These are phyloP conservation scores for Diospyros kaki DNA, from an alignment of 148 eudicot genomes.

Conservation along the genomic window DNA sequence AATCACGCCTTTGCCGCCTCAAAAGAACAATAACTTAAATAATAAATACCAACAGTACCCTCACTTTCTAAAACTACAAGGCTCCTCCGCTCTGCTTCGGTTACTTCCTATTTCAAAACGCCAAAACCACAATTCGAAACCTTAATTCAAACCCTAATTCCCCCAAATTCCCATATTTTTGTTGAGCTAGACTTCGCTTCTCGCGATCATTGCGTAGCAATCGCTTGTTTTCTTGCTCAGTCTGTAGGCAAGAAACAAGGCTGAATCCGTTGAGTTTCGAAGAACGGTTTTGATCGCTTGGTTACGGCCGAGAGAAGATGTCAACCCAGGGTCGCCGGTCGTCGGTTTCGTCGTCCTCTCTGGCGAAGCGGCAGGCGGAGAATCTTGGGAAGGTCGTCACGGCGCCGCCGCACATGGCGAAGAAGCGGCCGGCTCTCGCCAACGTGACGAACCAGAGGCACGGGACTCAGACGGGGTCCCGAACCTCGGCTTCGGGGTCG, in stretches of 20 bases:
- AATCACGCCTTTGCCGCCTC: constrained; percentile 42
- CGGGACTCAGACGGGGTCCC: constrained; percentile 12
- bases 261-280: neutral
- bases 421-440: constrained; percentile 65
- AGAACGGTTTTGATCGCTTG: neutral
- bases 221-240: neutral
- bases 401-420: constrained; percentile 28
- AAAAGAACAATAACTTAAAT: constrained; percentile 31
- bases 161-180: too few species aligned
- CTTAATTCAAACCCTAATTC: too few species aligned
- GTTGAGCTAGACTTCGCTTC: neutral
- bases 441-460: constrained; percentile 57
- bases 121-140: neutral
- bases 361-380: constrained; percentile 49
- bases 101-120: neutral
- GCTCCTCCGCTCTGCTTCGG: neutral
- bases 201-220: neutral
- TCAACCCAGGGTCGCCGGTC: constrained; percentile 41
- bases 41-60: constrained; percentile 3
- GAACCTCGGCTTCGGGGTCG: constrained; percentile 21
- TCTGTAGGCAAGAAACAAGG: neutral
- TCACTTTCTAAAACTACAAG: constrained; percentile 3
- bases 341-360: constrained; percentile 22
- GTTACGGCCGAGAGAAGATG: constrained; percentile 15
- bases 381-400: constrained; percentile 33